Percentiles rank a stretch among this genome's conserved stretches.
phyloP scores from a whole-genome alignment of 805 yeast species.

The Saccharomycopsis fermentans region DNA sequence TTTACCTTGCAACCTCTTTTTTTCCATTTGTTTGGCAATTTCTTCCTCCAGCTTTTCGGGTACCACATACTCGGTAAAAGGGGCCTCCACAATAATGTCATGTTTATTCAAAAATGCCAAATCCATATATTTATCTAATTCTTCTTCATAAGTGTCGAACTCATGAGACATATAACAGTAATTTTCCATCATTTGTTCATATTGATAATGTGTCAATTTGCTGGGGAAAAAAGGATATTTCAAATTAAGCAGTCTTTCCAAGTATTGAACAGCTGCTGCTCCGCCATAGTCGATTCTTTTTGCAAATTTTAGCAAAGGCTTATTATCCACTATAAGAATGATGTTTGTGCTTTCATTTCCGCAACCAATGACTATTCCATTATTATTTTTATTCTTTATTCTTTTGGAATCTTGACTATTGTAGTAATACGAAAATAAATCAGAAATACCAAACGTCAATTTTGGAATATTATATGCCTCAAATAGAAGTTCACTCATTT shows the following conservation, averaged over 20 bases:
- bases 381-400: conserved; percentile 17
- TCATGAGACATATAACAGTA: conserved; percentile 68
- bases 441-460: conserved; percentile 73
- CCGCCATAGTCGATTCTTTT: conserved; percentile 94
- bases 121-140: conserved; percentile 45
- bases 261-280: conserved; percentile 51
- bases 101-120: conserved; percentile 53
- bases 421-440: conserved; percentile 64
- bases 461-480: conserved; percentile 74
- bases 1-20: conserved; percentile 75
- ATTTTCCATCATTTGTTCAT: conserved; percentile 58
- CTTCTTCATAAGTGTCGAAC: conserved; percentile 39
- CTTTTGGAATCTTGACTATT: conserved; percentile 33
- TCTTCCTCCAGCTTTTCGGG: conserved; percentile 80
- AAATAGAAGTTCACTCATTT: conserved; percentile 73
- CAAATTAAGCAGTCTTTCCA: conserved; percentile 53
- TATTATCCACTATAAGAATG: conserved; percentile 70
- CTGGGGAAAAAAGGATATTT: conserved; percentile 92
- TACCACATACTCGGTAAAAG: conserved; percentile 54
- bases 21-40: conserved; percentile 61
- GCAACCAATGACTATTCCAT: conserved; percentile 71
- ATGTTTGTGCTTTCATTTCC: conserved; percentile 78
- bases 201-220: conserved; percentile 52
- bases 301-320: conserved; percentile 52
- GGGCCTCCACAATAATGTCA: conserved; percentile 78